phyloP scores from a whole-genome alignment of 805 yeast genomes.

The Ogataea siamensis region DNA sequence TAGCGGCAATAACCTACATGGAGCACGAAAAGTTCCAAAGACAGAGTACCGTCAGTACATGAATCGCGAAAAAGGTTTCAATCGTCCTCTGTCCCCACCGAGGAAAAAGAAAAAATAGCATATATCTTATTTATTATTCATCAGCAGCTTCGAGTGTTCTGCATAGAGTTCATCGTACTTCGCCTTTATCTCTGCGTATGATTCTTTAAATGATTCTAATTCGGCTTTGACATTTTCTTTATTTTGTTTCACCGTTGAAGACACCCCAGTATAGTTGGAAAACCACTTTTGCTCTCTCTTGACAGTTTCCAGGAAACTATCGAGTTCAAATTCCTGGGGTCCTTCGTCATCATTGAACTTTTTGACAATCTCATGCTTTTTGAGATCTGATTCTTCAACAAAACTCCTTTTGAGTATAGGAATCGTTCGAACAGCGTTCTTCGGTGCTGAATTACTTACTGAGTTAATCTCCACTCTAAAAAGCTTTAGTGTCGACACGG shows the following conservation, averaged over 20 bases:
- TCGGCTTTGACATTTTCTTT: slow-evolving; percentile 41
- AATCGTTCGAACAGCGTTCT: slow-evolving; percentile 39
- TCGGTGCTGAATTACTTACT: slow-evolving; percentile 32
- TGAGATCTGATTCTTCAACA: slow-evolving; percentile 37
- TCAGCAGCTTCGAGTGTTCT: slow-evolving; percentile 44
- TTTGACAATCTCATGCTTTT: slow-evolving; percentile 45
- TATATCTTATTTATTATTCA: slow-evolving; percentile 13
- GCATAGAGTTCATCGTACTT: slow-evolving; percentile 58
- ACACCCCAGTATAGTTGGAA: slow-evolving; percentile 39
- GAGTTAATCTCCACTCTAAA: slow-evolving; percentile 19
- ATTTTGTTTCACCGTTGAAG: slow-evolving; percentile 33
- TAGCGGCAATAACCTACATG: slow-evolving; percentile 44
- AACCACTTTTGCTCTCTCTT: slow-evolving; percentile 53
- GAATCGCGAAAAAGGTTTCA: slow-evolving; percentile 56
- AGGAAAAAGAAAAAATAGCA: slow-evolving; percentile 23
- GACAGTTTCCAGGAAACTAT: slow-evolving; percentile 47
- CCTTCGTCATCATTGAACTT: slow-evolving; percentile 31
- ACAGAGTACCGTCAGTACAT: slow-evolving; percentile 57
- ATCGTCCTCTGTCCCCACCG: slow-evolving; percentile 51
- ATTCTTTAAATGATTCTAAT: slow-evolving; percentile 49
- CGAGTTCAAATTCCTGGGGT: slow-evolving; percentile 38
- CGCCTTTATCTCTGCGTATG: slow-evolving; percentile 55
- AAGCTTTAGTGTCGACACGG: slow-evolving; percentile 26
- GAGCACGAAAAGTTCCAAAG: slow-evolving; percentile 37
- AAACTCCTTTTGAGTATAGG: slow-evolving; percentile 66